These are phyloP conservation scores for Colletotrichum neosansevieriae DNA, from an alignment of 2,329 filamentous ascomycete species.

Conservation along the genomic window DNA sequence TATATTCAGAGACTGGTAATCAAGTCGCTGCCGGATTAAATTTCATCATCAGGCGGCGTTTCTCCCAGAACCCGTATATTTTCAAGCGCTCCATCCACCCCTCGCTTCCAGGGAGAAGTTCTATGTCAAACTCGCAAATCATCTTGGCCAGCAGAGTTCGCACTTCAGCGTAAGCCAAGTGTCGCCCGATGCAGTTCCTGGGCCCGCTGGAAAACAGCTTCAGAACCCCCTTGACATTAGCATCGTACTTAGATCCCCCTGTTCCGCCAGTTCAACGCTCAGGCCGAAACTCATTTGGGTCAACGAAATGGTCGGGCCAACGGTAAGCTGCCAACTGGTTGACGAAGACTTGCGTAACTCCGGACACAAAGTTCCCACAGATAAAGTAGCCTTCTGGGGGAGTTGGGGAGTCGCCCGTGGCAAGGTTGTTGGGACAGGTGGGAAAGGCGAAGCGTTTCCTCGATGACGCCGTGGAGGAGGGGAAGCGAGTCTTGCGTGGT, in stretches of 20 bases:
- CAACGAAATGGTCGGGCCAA: conserved; percentile 46
- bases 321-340: conserved; percentile 48
- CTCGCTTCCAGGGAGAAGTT: conserved; percentile 49
- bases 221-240: conserved; percentile 48
- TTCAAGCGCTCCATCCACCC: conserved; percentile 54
- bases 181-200: conserved; percentile 60
- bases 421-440: conserved; percentile 40
- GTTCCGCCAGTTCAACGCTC: conserved; percentile 54
- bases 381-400: conserved; percentile 45
- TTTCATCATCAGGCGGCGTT: conserved; percentile 36
- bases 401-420: conserved; percentile 10
- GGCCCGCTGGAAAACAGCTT: conserved; percentile 63
- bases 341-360: conserved; percentile 37
- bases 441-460: conserved; percentile 55
- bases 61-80: conserved; percentile 54
- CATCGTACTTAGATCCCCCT: conserved; percentile 49
- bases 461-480: conserved; percentile 52
- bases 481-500: conserved; percentile 43
- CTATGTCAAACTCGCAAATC: conserved; percentile 62
- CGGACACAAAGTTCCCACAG: conserved; percentile 48
- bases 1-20: too few relatives aligned
- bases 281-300: conserved; percentile 53
- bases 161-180: conserved; percentile 63
- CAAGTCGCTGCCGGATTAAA: background rate
- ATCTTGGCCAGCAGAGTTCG: conserved; percentile 60